These are phyloP conservation scores for Colletotrichum cuscutae DNA, from an alignment of 2,329 filamentous ascomycete genomes.

Conservation along the genomic window DNA sequence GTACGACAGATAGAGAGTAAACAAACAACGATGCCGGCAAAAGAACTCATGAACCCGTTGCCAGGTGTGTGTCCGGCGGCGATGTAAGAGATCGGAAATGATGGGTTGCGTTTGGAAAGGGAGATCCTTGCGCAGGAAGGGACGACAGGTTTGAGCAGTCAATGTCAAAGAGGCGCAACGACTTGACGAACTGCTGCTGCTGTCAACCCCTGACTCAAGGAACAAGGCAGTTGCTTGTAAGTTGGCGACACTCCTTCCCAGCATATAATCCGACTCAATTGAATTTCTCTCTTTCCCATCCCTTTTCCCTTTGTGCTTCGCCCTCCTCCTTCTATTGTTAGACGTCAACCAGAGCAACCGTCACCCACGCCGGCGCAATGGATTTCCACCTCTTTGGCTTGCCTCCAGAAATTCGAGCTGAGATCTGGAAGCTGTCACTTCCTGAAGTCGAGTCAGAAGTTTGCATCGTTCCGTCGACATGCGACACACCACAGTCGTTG, in stretches of 20 bases:
- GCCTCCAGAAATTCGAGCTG: background rate
- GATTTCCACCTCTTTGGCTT: background rate
- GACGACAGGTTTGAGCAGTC: background rate
- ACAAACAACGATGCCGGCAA: constrained; percentile 12
- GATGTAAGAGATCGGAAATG: background rate
- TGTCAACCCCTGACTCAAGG: background rate
- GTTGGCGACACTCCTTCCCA: background rate
- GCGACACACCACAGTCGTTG: constrained; percentile 1
- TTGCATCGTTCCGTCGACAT: background rate
- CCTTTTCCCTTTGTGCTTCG: background rate
- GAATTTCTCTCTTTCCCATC: background rate
- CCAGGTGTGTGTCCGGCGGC: background rate
- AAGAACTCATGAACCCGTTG: background rate
- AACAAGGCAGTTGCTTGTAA: background rate
- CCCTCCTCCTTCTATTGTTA: background rate
- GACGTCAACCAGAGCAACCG: background rate
- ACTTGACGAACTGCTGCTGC: background rate
- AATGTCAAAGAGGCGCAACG: background rate
- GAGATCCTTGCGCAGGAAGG: constrained; percentile 8
- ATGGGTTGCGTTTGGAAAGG: background rate
- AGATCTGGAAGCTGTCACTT: constrained; percentile 6
- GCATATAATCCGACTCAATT: background rate
- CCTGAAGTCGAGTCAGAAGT: constrained; percentile 11
- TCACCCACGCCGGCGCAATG: background rate
- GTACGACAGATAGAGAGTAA: constrained; percentile 5